phyloP scores from a whole-genome alignment of 495 filamentous ascomycete species.

The Neurospora sp. region DNA sequence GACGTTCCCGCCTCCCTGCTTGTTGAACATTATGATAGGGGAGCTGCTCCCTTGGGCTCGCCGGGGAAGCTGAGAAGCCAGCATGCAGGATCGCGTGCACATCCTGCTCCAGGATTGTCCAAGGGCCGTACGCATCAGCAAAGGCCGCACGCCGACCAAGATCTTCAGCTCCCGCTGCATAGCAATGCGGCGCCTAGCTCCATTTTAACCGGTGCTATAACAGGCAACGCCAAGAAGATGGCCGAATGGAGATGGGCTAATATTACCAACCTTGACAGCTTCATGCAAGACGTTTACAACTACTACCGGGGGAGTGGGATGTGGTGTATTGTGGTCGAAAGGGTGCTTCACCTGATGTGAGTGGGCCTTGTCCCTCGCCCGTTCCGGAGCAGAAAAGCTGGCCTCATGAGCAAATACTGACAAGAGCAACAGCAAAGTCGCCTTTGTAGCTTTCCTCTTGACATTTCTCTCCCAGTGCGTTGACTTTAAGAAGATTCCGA shows the following conservation, averaged over 20 bases:
- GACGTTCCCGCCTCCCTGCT: constrained; percentile 86
- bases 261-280: constrained; percentile 82
- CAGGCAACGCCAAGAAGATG: constrained; percentile 61
- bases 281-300: constrained; percentile 80
- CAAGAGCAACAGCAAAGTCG: constrained; percentile 35
- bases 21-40: constrained; percentile 47
- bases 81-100: constrained; percentile 9
- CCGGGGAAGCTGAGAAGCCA: constrained; percentile 7
- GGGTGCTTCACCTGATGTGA: constrained; percentile 64
- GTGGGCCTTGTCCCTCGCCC: constrained; percentile 15
- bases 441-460: constrained; percentile 74
- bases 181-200: constrained; percentile 17
- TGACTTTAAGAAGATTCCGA: constrained; percentile 64
- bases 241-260: constrained; percentile 97
- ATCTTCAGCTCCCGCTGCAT: constrained; percentile 28
- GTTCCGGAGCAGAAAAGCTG: constrained; percentile 18
- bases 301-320: constrained; percentile 82
- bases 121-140: constrained; percentile 53
- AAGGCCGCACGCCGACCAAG: constrained; percentile 10
- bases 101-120: constrained; percentile 39
- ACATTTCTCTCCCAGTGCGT: constrained; percentile 84
- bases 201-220: constrained; percentile 27
- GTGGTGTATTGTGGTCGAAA: constrained; percentile 74
- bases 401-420: constrained; percentile 24
- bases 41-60: constrained; percentile 5